Evolutionary conservation across 2,329 filamentous ascomycete species (phyloP), one percentile per base, ranked within the genome.

Genomic region (Curvularia verruculosa): DNA sequence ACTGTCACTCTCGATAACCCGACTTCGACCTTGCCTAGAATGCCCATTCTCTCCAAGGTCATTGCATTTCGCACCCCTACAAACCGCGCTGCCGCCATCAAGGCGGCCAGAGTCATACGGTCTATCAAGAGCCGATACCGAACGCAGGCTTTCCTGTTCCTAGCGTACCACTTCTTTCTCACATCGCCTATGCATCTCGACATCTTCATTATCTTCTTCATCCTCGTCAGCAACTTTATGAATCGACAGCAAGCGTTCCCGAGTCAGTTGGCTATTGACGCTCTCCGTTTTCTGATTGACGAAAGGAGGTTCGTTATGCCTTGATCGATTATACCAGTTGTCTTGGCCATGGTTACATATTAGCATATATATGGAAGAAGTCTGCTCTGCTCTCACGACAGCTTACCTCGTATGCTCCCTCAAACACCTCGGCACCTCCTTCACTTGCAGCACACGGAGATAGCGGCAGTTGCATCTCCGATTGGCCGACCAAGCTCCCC

Each of bases 191-290:
- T 69, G 56, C 66, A 72, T 36, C 66, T 73, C 15, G 71, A 74
- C 50, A 64, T 74, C 54, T 74, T 74, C 24, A 65, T 74, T 36
- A 62, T 74, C 49, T 65, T 74, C 55, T 74, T 72, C 52, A 70
- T 74, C 48, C 67, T 74, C n/a, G 70, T 73, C 63, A 71, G 67
- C 67, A 74, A 74, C 58, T 73, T 71, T 31, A 73, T 74, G 70
- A 74, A 74, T 49, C 69, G 69, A 10, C 64, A 69, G 10, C 58
- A 72, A 12, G 64, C 70, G 1, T 69, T 72, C 26, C 70, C 71
- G 1, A 65, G 54, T 29, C 71, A 71, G 21, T 46, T 73, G 49
- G 47, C 67, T 28, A 47, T 69, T 13, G 67, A 73, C 47, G 71
- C 64, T 3, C 60, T 69, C 1, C 68, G 65, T 49, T 63, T 72